Base-by-base conservation (phyloP, 1,284 basidiomycete species). In the Fomitopsis schrenkii region DNA sequence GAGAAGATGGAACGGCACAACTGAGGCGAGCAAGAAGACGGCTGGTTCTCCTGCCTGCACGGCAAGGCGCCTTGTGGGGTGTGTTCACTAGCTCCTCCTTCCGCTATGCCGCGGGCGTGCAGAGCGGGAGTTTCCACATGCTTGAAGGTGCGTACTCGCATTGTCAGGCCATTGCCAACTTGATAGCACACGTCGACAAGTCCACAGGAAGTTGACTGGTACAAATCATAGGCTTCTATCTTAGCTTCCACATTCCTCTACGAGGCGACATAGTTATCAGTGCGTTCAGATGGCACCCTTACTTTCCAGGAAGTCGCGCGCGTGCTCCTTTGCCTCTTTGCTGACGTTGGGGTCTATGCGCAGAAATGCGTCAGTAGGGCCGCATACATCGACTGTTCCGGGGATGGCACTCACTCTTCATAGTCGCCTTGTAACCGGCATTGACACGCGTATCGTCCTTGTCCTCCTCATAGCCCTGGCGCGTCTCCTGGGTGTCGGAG, bases 341-440 rank as follows among this genome's bases (percentile, higher is more conserved):
- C 83, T 83, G 57, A 79, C 75, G 17, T 76, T 74, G 5, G 80
- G 79, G 71, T 85, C 22, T 22, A 22, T 22, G 22, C 22, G 22
- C 22, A 22, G 22, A 22, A 22, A 22, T 22, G 22, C 62, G 74
- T 61, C 56, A 55, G 44, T 26, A 9, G 15, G 4, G n/a, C 1
- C 44, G 44, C 33, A 19, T 19, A 26, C 10, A 36, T 10, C 22
- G 14, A 19, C 38, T 45, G 15, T n/a, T 36, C 10, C 35, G 35
- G 10, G 22, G 22, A 19, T 5, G 14, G 46, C 6, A 70, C 77
- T 19, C 52, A 80, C 80, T 83, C 65, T 72, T 76, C 55, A 84
- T 57, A 5, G 81, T 80, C 4, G 82, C 80, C 72, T 84, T 83
- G 74, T 82, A 80, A 12, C 81, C 82, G 17, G 74, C 77, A 48